Evolutionary conservation across 805 yeast genomes (phyloP).

Genomic region (Brettanomyces anomalus): DNA sequence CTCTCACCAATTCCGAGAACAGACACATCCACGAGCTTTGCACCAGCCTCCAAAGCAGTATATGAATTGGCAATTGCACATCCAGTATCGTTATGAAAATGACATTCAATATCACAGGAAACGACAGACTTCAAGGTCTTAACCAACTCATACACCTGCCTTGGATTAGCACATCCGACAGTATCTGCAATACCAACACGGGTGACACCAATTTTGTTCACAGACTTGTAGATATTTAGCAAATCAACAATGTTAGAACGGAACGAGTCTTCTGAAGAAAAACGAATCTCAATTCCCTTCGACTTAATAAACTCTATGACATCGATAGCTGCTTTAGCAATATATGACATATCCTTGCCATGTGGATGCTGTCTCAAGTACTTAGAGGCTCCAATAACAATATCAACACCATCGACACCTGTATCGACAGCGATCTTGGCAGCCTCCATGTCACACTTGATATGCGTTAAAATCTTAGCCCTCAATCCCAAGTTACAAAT

Average conservation of each 20-base stretch:
- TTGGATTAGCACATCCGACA: constrained; percentile 98
- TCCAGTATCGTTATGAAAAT: constrained; percentile 98
- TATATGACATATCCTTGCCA: constrained; percentile 98
- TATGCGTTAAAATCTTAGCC: constrained; percentile 93
- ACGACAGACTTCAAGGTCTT: constrained; percentile 90
- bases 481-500: constrained; percentile 94
- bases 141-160: constrained; percentile 95
- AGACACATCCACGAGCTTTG: constrained; percentile 86
- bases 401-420: constrained; percentile 99
- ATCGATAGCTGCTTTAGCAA: constrained; percentile 91
- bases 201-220: constrained; percentile 94
- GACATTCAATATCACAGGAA: constrained; percentile 95
- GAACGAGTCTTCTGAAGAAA: constrained; percentile 95
- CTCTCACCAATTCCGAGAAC: constrained; percentile 98
- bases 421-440: constrained; percentile 96
- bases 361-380: constrained; percentile 91
- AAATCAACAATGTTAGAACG: constrained; percentile 94
- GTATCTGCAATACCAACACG: constrained; percentile 99
- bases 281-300: constrained; percentile 93
- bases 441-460: constrained; percentile 98
- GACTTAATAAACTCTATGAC: constrained; percentile 96
- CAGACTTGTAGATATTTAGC: constrained; percentile 91
- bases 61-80: constrained; percentile 98
- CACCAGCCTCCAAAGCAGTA: constrained; percentile 97
- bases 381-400: constrained; percentile 94